Evolutionary conservation across 371 early-diverging fungal species (phyloP), one percentile per base, ranked within the genome.

Genomic region (Entomophthora muscae): DNA sequence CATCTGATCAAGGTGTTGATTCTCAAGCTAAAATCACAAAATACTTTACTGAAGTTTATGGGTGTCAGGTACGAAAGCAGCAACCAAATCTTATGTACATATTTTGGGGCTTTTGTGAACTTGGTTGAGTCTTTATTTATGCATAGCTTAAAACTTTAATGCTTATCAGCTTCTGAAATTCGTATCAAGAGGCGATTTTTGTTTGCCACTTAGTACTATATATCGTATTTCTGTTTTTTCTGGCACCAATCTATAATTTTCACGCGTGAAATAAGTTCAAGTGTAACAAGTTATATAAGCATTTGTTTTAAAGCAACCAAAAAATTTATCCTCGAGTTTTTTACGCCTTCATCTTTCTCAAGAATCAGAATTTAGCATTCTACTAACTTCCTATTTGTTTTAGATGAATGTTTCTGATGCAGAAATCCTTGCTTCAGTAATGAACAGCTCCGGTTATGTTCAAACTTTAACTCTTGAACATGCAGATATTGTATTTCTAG

Each of bases 351-450:
- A 17, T 42, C 17, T 42, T 42, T 10, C 17, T 17, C 42, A 5
- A 42, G 42, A 5, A 17, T 42, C 42, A 17, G 10, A 17, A 42
- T 5, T 42, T 42, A 42, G 21, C 32, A 54, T 23, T 30, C 17
- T 30, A 17, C 1, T 23, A 28, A 5, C 66, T 30, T 1, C n/a
- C 26, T 27, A 27, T n/a, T 53, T 32, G 53, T 32, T 61, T 29
- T 66, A 76, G 69, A 88, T 88, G 88, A 81, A 88, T 68, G 82
- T 85, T 52, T 86, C 80, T 67, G 88, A 88, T 66, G 84, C 88
- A 0, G 88, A 88, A 71, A 85, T 88, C 57, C 68, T 88, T 64
- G 87, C 84, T 75, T 71, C 85, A 0, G 81, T 88, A 31, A 75
- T 88, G 76, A 77, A 83, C 57, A 72, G 76, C 32, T 75, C 85